Conservation (phyloP, 768 basidiomycete species). For the Boletales sp. region DNA sequence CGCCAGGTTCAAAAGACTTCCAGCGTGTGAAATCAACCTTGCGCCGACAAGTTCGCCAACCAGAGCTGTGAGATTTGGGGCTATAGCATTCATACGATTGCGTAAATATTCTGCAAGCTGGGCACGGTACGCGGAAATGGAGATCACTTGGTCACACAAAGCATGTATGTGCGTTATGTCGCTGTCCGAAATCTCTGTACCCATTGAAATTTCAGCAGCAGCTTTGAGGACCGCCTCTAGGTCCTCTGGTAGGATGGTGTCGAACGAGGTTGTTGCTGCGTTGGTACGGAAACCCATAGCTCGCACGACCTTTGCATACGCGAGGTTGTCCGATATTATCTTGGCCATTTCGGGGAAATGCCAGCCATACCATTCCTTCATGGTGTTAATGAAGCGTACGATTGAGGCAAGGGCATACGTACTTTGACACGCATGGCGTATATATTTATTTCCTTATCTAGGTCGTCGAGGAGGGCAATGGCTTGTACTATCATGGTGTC, state of each 20-base stretch:
- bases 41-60: constrained; percentile 79
- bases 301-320: constrained; percentile 92
- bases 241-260: constrained; percentile 92
- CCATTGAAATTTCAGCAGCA: constrained; percentile 98
- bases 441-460: constrained; percentile 99
- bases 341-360: constrained; percentile 99
- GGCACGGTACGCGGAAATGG: constrained; percentile 90
- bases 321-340: constrained; percentile 95
- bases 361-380: constrained; percentile 99
- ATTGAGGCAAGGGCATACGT: constrained; percentile 12
- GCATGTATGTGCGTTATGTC: constrained; percentile 97
- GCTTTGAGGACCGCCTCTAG: constrained; percentile 93
- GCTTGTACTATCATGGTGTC: constrained; percentile 99
- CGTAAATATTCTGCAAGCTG: constrained; percentile 96
- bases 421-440: constrained; percentile 99
- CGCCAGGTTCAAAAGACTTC: constrained; percentile 63
- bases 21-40: constrained; percentile 70
- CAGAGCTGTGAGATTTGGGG: constrained; percentile 89
- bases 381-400: background rate
- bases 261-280: constrained; percentile 80
- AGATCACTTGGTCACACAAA: constrained; percentile 96
- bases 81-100: constrained; percentile 97
- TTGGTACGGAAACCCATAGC: constrained; percentile 98
- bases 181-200: constrained; percentile 96
- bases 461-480: constrained; percentile 93